Percentiles rank a stretch among this genome's conserved stretches.
phyloP scores from a whole-genome alignment of 2,329 filamentous ascomycete species.

The Didymellaceae sp. region DNA sequence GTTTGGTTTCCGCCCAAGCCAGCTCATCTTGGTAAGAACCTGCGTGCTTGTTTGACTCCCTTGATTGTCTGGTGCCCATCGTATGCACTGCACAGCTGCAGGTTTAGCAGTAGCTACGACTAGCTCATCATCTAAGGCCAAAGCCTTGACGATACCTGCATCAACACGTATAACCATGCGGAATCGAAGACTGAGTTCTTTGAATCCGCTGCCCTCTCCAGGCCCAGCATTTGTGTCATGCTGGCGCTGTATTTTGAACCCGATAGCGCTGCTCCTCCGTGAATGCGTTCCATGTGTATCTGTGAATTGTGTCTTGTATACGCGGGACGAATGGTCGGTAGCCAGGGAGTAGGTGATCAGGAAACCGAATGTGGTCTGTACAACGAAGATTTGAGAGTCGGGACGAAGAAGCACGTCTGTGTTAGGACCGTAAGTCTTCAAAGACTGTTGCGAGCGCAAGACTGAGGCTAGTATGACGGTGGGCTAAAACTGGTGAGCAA shows the following conservation, averaged over 20 bases:
- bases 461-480: slow-evolving; percentile 87
- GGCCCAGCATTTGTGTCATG: slow-evolving; percentile 62
- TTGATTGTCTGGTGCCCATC: slow-evolving; percentile 84
- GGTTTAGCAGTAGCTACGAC: slow-evolving; percentile 91
- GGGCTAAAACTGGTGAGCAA: slow-evolving; percentile 63
- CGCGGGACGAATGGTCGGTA: slow-evolving; percentile 78
- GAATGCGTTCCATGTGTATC: slow-evolving; percentile 55
- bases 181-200: slow-evolving; percentile 89
- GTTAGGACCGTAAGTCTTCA: slow-evolving; percentile 85
- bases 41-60: slow-evolving; percentile 90
- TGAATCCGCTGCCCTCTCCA: slow-evolving; percentile 81
- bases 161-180: slow-evolving; percentile 98
- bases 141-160: slow-evolving; percentile 84
- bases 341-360: slow-evolving; percentile 94
- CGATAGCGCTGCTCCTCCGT: slow-evolving; percentile 57
- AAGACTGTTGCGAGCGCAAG: slow-evolving; percentile 78
- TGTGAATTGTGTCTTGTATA: slow-evolving; percentile 83
- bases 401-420: slow-evolving; percentile 84
- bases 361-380: slow-evolving; percentile 84
- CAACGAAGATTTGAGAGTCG: slow-evolving; percentile 88
- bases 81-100: slow-evolving; percentile 93
- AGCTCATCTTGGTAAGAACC: slow-evolving; percentile 83
- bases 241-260: slow-evolving; percentile 47
- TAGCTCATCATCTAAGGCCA: slow-evolving; percentile 91
- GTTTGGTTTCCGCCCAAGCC: slow-evolving; percentile 78